Percentiles rank a stretch among this genome's conserved stretches.
Conservation (phyloP, 148 eudicot genomes). For the Rhododendron mucronatum region DNA sequence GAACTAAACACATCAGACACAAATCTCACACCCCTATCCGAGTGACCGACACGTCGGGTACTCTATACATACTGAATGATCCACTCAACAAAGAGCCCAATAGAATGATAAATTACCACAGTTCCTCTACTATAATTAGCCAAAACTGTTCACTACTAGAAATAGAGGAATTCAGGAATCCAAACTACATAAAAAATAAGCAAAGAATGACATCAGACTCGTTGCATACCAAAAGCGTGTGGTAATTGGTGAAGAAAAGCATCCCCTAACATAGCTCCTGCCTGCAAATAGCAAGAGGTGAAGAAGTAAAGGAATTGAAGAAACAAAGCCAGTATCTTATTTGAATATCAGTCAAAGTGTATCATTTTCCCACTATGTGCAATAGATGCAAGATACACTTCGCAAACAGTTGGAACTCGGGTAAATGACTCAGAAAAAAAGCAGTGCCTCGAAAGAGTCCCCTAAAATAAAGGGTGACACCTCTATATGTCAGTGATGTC, state of each 20-base stretch:
- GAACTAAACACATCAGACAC: not conserved
- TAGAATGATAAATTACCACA: not conserved
- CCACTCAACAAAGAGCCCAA: not conserved
- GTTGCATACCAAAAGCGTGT: conserved; percentile 72
- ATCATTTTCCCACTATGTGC: not conserved
- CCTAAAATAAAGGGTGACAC: not conserved
- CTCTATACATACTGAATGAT: not conserved
- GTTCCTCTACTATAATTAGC: not conserved
- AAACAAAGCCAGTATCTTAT: not conserved
- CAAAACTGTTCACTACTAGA: not conserved
- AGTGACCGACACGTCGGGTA: not conserved
- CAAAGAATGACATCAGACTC: conserved; percentile 7
- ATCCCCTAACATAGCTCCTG: conserved; percentile 99
- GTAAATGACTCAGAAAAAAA: not conserved
- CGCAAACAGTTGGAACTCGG: not conserved
- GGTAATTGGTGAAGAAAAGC: conserved; percentile 98
- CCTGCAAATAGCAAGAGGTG: conserved; percentile 44
- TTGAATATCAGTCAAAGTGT: not conserved
- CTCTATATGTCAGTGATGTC: not conserved
- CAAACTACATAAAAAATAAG: not conserved
- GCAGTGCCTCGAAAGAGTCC: not conserved
- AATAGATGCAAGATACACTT: not conserved
- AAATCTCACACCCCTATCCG: not conserved
- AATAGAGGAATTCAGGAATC: not conserved
- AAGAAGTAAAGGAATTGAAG: conserved; percentile 1